These are phyloP conservation scores for Helminthosporium solani DNA, from an alignment of 2,329 filamentous ascomycete genomes.

Conservation along the genomic window DNA sequence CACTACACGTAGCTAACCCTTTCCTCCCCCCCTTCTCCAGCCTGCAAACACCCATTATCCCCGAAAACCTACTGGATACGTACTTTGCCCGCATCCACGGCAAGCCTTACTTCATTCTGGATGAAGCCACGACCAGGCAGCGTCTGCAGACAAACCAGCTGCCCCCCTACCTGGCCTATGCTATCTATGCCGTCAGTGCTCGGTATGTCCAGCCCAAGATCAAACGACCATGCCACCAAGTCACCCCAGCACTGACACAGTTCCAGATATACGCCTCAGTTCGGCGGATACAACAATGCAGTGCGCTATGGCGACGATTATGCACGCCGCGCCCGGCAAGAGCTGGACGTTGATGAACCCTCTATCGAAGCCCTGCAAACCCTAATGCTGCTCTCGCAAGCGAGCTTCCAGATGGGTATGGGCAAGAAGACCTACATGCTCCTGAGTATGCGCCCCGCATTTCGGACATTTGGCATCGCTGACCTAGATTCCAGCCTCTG, in stretches of 20 bases:
- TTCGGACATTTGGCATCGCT: slow-evolving; percentile 13
- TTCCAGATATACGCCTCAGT: slow-evolving; percentile 67
- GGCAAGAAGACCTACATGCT: slow-evolving; percentile 88
- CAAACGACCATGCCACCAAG: slow-evolving; percentile 51
- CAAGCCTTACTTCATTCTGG: slow-evolving; percentile 78
- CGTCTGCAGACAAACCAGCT: slow-evolving; percentile 69
- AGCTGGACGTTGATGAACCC: slow-evolving; percentile 77
- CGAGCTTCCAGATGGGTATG: slow-evolving; percentile 74
- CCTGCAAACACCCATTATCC: slow-evolving; percentile 48
- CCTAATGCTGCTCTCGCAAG: slow-evolving; percentile 71
- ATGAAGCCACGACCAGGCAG: slow-evolving; percentile 73
- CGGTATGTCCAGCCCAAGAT: slow-evolving; percentile 35
- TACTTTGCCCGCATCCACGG: slow-evolving; percentile 80
- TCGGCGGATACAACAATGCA: slow-evolving; percentile 65
- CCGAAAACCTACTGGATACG: slow-evolving; percentile 68
- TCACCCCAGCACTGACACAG: slow-evolving; percentile 12
- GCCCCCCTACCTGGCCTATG: slow-evolving; percentile 52
- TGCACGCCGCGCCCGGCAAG: slow-evolving; percentile 65
- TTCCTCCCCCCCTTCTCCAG: too few relatives aligned
- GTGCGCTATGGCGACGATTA: slow-evolving; percentile 71
- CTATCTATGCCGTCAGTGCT: slow-evolving; percentile 53
- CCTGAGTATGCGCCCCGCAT: slow-evolving; percentile 58
- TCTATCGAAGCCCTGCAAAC: slow-evolving; percentile 76
- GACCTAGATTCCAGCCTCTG: slow-evolving; percentile 57
- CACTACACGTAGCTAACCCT: background rate